Evolutionary conservation across 75 land plant genomes (phyloP).

Genomic region (Pinus taeda): DNA sequence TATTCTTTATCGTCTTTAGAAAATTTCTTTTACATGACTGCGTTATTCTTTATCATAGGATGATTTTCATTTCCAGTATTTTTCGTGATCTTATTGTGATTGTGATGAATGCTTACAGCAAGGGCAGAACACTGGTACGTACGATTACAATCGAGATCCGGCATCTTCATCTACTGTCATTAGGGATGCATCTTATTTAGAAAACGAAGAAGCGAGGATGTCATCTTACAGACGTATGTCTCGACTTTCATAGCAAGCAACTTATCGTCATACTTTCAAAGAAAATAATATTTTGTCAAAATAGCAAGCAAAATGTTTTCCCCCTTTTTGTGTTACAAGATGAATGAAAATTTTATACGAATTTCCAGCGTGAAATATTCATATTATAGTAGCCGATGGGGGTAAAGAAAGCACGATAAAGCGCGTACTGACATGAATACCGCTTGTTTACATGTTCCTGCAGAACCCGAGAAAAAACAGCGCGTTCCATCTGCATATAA

Average conservation of each 20-base stretch:
- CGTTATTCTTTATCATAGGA: not conserved
- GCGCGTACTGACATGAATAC: not conserved
- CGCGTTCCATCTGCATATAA: constrained; percentile 73
- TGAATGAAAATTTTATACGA: too few species aligned
- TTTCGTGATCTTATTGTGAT: not conserved
- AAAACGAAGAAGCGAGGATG: not conserved
- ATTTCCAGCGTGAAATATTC: too few species aligned
- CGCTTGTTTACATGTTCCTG: constrained; percentile 7
- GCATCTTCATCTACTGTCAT: not conserved
- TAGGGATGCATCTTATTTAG: not conserved
- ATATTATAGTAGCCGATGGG: not conserved
- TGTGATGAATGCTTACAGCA: constrained; percentile 3
- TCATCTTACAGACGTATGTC: constrained; percentile 6
- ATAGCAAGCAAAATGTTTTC: too few species aligned
- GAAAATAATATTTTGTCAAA: too few species aligned
- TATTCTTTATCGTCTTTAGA: not conserved
- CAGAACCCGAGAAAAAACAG: constrained; percentile 69
- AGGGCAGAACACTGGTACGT: not conserved
- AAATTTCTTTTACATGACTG: not conserved
- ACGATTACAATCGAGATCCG: not conserved
- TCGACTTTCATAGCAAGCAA: not conserved
- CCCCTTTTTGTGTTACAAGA: too few species aligned
- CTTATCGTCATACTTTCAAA: not conserved
- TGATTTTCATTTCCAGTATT: not conserved
- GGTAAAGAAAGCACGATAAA: not conserved